These are phyloP conservation scores for Penicillium salamii DNA, from an alignment of 495 filamentous ascomycete genomes.

Conservation along the genomic window DNA sequence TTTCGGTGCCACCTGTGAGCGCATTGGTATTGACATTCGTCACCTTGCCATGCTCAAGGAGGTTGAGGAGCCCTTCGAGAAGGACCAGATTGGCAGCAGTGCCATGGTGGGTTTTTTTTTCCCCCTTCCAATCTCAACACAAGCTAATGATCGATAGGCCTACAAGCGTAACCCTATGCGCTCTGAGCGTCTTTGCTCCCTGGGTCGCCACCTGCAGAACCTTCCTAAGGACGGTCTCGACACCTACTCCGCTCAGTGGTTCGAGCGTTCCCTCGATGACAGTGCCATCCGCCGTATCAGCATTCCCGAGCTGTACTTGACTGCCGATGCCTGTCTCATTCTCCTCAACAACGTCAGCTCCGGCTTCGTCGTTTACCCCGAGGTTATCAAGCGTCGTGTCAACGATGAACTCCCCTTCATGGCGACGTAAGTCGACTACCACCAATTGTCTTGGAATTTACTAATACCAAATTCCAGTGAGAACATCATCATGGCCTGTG, in stretches of 20 bases:
- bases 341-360: slow-evolving; percentile 77
- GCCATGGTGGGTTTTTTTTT: slow-evolving; percentile 41
- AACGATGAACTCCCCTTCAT: slow-evolving; percentile 87
- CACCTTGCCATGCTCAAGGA: slow-evolving; percentile 78
- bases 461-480: slow-evolving; percentile 24
- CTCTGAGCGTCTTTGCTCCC: slow-evolving; percentile 75
- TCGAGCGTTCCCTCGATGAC: slow-evolving; percentile 61
- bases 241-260: slow-evolving; percentile 84
- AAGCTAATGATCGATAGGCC: slow-evolving; percentile 48
- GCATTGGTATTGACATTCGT: slow-evolving; percentile 71
- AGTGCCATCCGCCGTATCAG: slow-evolving; percentile 65
- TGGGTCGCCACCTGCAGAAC: slow-evolving; percentile 67
- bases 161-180: slow-evolving; percentile 95
- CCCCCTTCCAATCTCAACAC: not conserved
- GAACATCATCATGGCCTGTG: slow-evolving; percentile 82
- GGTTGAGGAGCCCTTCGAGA: slow-evolving; percentile 92
- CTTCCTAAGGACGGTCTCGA: slow-evolving; percentile 66
- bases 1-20: slow-evolving; percentile 79
- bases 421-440: slow-evolving; percentile 56
- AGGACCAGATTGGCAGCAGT: slow-evolving; percentile 51
- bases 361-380: slow-evolving; percentile 85
- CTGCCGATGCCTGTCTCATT: slow-evolving; percentile 78
- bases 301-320: slow-evolving; percentile 79
- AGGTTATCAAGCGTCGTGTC: slow-evolving; percentile 65
- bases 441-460: not conserved